These are phyloP conservation scores for Fusarium anthophilum DNA, from an alignment of 2,329 filamentous ascomycete genomes.

Conservation along the genomic window DNA sequence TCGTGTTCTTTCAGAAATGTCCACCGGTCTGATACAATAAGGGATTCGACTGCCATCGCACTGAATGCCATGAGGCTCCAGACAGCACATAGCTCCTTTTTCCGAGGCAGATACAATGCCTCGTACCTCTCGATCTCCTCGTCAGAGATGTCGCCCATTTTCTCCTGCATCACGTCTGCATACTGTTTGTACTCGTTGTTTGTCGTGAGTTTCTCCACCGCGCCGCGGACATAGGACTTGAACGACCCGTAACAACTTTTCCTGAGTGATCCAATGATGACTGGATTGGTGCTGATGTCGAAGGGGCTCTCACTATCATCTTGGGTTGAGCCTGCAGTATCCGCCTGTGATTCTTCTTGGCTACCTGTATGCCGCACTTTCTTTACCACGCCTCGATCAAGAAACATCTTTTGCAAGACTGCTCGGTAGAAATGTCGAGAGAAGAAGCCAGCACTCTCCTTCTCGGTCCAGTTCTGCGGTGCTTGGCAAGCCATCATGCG, in stretches of 20 bases:
- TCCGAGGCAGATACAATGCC: slow-evolving; percentile 67
- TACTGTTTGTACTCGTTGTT: slow-evolving; percentile 66
- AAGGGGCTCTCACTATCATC: slow-evolving; percentile 53
- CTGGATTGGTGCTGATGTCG: slow-evolving; percentile 73
- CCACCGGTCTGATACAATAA: slow-evolving; percentile 93
- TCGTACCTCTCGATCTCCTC: slow-evolving; percentile 80
- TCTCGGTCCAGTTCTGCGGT: slow-evolving; percentile 86
- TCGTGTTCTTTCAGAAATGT: slow-evolving; percentile 82
- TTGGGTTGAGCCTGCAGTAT: slow-evolving; percentile 9
- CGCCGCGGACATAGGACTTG: slow-evolving; percentile 80
- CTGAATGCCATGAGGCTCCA: slow-evolving; percentile 98
- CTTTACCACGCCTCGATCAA: slow-evolving; percentile 81
- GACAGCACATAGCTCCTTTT: slow-evolving; percentile 84
- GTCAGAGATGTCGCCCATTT: slow-evolving; percentile 75
- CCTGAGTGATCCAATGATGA: slow-evolving; percentile 86
- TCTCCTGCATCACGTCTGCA: slow-evolving; percentile 69
- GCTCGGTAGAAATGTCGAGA: slow-evolving; percentile 92
- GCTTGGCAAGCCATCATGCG: slow-evolving; percentile 99
- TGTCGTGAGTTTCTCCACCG: slow-evolving; percentile 76
- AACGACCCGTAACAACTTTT: slow-evolving; percentile 84
- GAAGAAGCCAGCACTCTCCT: slow-evolving; percentile 89
- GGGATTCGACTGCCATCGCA: slow-evolving; percentile 85
- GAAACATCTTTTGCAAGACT: slow-evolving; percentile 88
- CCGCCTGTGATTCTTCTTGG: slow-evolving; percentile 38
- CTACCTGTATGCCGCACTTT: slow-evolving; percentile 59